Conservation (phyloP, 176 grass and related monocot genomes). For the barley (Hordeum vulgare) region MorexV3_pseudomolecules_assembly NC_058520.1:442003034-442003533, state of each 20-base stretch:
- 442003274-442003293: conserved; percentile 93
- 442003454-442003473: conserved; percentile 87
- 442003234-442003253: conserved; percentile 82
- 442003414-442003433: conserved; percentile 69
- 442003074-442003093: conserved; percentile 91
- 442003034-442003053: conserved; percentile 95
- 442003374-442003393: conserved; percentile 75
- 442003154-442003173: no score
- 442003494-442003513: conserved; percentile 86
- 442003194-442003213: conserved; percentile 1
- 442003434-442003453: conserved; percentile 43
- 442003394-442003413: conserved; percentile 69
- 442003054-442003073: conserved; percentile 87
- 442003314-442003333: conserved; percentile 94
- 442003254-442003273: conserved; percentile 83
- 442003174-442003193: no score
- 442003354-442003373: conserved; percentile 75
- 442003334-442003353: conserved; percentile 84
- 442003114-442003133: background rate
- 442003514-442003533: conserved; percentile 78
- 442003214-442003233: conserved; percentile 88
- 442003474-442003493: conserved; percentile 83
- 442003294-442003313: conserved; percentile 66
- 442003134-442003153: background rate
- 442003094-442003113: conserved; percentile 46